Evolutionary conservation across 2,329 filamentous ascomycete genomes (phyloP), one percentile per base, ranked within the genome.

Genomic region (Fusarium cicatricum): DNA sequence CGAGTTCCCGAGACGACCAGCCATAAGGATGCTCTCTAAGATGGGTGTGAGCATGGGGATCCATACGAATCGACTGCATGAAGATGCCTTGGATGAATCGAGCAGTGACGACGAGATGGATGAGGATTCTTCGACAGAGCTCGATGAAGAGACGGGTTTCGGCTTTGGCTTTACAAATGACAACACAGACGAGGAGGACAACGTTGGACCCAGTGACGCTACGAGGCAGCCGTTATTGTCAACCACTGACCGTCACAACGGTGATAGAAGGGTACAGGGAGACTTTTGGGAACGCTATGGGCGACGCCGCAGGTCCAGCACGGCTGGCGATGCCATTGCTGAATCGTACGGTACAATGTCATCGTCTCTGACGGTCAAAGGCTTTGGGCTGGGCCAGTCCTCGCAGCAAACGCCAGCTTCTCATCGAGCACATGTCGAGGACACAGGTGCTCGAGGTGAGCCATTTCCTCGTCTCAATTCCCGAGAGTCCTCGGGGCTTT

Each of bases 41-140:
- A 74, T 90, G 41, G 87, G 87, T 3, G 80, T 90, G 17, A 90
- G 80, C 62, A 80, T 91, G 58, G 88, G 89, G 2, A 93, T 94
- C 75, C 87, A 88, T 60, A 92, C 90, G 3, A 89, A 92, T 61
- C 85, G 86, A 50, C 75, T 96, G 2, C 82, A 86, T 9, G 81
- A 85, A 52, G 83, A 85, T 19, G 82, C 89, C 11, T 77, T 90
- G 4, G 77, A 80, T 11, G 71, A 76, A 19, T 65, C 71, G 9
- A 65, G 62, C 32, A 69, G 67, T 3, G 73, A 75, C 11, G 64
- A 70, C 11, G 72, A 73, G 31, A 66, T 66, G 8, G 74, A 77
- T n/a, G 66, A 66, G 11, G 71, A 72, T n/a, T 63, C 58, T 3
- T 64, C 68, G 9, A 66, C 68, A 7, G 70, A 69, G 16, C 66